Evolutionary conservation across 2,329 filamentous ascomycete species (phyloP), one percentile per base, ranked within the genome.

Genomic region (Seiridium unicorne): DNA sequence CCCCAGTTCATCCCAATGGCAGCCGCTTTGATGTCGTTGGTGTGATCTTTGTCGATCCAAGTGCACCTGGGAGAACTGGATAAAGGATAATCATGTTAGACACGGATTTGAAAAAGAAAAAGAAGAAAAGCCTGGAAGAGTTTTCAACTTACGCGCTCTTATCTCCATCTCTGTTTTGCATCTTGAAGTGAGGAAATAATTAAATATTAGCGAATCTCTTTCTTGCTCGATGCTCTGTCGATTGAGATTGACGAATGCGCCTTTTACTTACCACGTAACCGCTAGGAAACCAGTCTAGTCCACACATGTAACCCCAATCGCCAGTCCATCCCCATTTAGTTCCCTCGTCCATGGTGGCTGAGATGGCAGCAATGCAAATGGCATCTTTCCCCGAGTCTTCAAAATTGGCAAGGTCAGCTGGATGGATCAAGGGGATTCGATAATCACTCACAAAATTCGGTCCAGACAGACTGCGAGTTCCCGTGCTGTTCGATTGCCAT

Each of bases 1-100:
- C 58, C 44, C 55, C 57, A 61, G n/a, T 34, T 55, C 13, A 61
- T 56, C 26, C 38, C 48, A 18, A 63, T 51, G 2, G 55, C 55
- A 34, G 40, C 42, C 1, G 61, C 54, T 38, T 55, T 51, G 56
- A 63, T 51, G 44, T 48, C 59, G 55, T 63, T 55, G 32, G 59
- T 53, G 26, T 63, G 55, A 46, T 63, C 60, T 32, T 46, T 48
- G 46, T 63, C 61, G 44, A 63, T 48, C 59, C 59, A 61, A 34
- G 46, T 63, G 51, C 61, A 61, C 48, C 44, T 47, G 26, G 61
- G 61, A 13, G 47, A 51, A 11, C 47, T 51, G 18, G 18, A 5
- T 2, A 2, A 31, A n/a, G 11, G 18, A n/a, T 2, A 35, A 31
- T 51, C 11, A 51, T n/a, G 26, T 51, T 32, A 1, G 18, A 2